Conservation (phyloP, 352 stramenopile genomes). For the Pythium phragmitis region DNA sequence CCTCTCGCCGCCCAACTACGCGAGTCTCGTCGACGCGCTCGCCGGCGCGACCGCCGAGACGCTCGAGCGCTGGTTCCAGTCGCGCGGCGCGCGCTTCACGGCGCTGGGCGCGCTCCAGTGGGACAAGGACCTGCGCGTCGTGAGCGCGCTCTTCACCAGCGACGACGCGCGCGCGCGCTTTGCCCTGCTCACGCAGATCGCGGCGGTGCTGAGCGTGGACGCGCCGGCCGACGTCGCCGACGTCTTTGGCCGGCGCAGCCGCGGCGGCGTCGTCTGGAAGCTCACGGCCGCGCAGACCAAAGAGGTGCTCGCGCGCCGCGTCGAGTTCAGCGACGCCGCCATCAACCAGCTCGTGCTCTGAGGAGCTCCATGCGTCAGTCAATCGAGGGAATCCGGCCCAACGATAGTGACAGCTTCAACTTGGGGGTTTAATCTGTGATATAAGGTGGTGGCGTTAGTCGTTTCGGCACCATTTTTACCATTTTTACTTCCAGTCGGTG, state of each 20-base stretch:
- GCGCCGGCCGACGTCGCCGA: constrained; percentile 69
- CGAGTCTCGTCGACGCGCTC: constrained; percentile 46
- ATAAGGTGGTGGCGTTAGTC: constrained; percentile 1
- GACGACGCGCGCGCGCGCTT: constrained; percentile 48
- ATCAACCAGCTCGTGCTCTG: constrained; percentile 65
- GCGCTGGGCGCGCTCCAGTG: constrained; percentile 84
- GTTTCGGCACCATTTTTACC: not conserved
- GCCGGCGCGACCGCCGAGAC: constrained; percentile 43
- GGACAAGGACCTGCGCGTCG: constrained; percentile 82
- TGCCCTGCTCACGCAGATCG: constrained; percentile 59
- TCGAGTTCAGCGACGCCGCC: constrained; percentile 68
- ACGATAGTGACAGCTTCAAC: constrained; percentile 22
- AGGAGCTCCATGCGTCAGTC: not conserved
- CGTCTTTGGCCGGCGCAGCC: constrained; percentile 61
- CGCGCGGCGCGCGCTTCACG: constrained; percentile 58
- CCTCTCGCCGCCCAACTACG: constrained; percentile 64
- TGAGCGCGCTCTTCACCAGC: constrained; percentile 60
- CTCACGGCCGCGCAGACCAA: constrained; percentile 68
- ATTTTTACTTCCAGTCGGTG: constrained; percentile 4
- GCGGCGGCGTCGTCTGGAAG: constrained; percentile 71
- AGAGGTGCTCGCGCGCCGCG: constrained; percentile 68
- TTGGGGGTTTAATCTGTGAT: constrained; percentile 9
- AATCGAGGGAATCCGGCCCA: not conserved
- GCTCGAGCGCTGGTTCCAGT: constrained; percentile 67
- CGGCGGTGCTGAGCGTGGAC: constrained; percentile 75